These are phyloP conservation scores for Crithidia thermophila DNA, from an alignment of 208 protist genomes.

Conservation along the genomic window DNA sequence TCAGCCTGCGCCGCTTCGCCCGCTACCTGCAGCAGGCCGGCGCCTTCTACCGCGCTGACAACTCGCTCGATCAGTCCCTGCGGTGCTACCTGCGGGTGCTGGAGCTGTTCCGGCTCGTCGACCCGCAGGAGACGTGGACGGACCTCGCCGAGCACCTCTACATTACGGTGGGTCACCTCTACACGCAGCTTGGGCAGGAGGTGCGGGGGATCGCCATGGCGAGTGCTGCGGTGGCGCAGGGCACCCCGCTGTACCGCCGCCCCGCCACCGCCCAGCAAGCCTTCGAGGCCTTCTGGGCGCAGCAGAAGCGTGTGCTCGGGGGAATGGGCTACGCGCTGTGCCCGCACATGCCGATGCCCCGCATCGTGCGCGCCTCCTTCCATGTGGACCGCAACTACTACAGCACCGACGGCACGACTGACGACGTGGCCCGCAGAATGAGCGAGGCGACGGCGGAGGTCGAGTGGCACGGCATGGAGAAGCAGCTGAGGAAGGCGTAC, in stretches of 20 bases:
- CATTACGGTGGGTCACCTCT: slow-evolving; percentile 50
- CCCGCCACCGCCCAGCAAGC: slow-evolving; percentile 30
- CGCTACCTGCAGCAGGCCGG: slow-evolving; percentile 52
- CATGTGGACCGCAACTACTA: slow-evolving; percentile 58
- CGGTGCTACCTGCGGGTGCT: slow-evolving; percentile 74
- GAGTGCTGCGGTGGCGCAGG: slow-evolving; percentile 52
- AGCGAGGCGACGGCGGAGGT: slow-evolving; percentile 43
- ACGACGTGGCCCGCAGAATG: slow-evolving; percentile 33
- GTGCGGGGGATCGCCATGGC: slow-evolving; percentile 56
- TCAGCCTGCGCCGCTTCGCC: slow-evolving; percentile 57
- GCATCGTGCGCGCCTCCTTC: slow-evolving; percentile 55
- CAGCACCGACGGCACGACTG: slow-evolving; percentile 50
- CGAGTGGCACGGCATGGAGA: slow-evolving; percentile 80
- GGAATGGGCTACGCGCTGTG: slow-evolving; percentile 57
- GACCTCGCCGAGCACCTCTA: slow-evolving; percentile 64
- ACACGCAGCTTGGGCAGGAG: slow-evolving; percentile 61
- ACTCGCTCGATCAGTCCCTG: slow-evolving; percentile 49
- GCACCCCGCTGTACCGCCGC: slow-evolving; percentile 61
- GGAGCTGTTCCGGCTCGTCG: slow-evolving; percentile 52
- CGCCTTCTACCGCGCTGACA: slow-evolving; percentile 50
- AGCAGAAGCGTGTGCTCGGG: slow-evolving; percentile 48
- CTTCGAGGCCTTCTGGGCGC: slow-evolving; percentile 58
- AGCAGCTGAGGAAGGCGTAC: slow-evolving; percentile 33
- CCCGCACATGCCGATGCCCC: slow-evolving; percentile 77
- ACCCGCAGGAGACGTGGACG: slow-evolving; percentile 54